These are phyloP conservation scores for Lithocarpus polystachyus DNA, from an alignment of 306 rosid species.

Conservation along the genomic window DNA sequence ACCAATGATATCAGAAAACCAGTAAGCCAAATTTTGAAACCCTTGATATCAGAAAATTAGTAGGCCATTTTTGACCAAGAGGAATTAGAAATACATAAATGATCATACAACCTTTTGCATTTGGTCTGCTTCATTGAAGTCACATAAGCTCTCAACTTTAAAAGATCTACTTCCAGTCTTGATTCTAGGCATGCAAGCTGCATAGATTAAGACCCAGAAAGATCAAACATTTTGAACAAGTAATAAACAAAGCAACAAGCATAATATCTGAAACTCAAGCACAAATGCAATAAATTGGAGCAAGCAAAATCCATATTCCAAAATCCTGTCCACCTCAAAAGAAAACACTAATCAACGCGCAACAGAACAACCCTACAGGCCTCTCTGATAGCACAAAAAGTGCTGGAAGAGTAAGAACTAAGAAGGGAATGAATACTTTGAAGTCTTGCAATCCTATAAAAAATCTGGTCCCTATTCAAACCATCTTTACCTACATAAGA, in stretches of 20 bases:
- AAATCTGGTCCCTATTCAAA: neutral
- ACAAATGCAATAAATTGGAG: neutral
- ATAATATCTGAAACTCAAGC: neutral
- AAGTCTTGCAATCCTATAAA: neutral
- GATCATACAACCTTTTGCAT: constrained; percentile 49
- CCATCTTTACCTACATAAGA: neutral
- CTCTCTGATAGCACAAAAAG: no score
- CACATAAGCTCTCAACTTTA: constrained; percentile 67
- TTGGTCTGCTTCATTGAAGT: constrained; percentile 69
- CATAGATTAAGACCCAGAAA: constrained; percentile 18
- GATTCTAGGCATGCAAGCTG: constrained; percentile 95
- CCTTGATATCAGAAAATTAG: neutral
- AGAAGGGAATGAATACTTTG: neutral
- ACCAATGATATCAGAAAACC: neutral
- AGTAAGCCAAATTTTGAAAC: neutral
- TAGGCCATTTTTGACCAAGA: neutral
- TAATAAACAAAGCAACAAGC: neutral
- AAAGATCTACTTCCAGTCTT: constrained; percentile 80
- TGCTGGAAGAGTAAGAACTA: neutral
- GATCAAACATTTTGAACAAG: constrained; percentile 7
- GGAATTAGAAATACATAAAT: neutral
- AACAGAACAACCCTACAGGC: neutral
- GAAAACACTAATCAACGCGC: neutral
- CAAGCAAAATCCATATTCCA: neutral
- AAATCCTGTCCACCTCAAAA: neutral